Evolutionary conservation across 371 early-diverging fungal genomes (phyloP), one percentile per base, ranked within the genome.

Genomic region (Mortierella sp.): DNA sequence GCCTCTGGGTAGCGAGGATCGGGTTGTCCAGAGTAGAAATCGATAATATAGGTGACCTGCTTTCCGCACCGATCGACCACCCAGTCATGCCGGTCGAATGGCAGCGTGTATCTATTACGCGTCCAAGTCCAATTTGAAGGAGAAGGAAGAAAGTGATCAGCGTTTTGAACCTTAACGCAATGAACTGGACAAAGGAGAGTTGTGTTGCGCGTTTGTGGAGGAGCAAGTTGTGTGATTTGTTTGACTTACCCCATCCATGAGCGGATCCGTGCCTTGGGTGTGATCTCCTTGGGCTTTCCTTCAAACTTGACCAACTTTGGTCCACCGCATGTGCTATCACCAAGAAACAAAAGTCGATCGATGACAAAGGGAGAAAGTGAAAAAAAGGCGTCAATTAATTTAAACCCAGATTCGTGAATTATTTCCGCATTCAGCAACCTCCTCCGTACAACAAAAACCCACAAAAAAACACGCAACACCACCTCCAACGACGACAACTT

Each of bases 41-140:
- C 99, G 71, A 99, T 97, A 2, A 99, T 92, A 79, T 99, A 99
- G 1, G 94, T 91, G 16, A 98, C 96, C 19, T 91, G 89, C 79
- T 92, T 93, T 8, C 99, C 99, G 77, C 97, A 97, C 34, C 99
- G 90, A 86, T 98, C 97, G 6, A 99, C 93, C 1, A 93, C 93
- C 99, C 99, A 99, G 87, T 99, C 98, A 82, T 99, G 99, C 9
- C 98, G 92, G 80, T 99, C 99, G 85, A 99, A 99, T 0, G 99
- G 98, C 66, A 88, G 71, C 34, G 88, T 88, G 74, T 93, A 91
- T 14, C 91, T 91, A 68, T 31, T 24, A n/a, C n/a, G n/a, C n/a
- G n/a, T n/a, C n/a, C n/a, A n/a, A n/a, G n/a, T 52, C 13, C 4
- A 29, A 10, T 7, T 4, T 7, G 13, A 22, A 13, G 13, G 29